Base-by-base conservation (phyloP, 805 yeast species). In the Zygosaccharomyces rouxii region DNA sequence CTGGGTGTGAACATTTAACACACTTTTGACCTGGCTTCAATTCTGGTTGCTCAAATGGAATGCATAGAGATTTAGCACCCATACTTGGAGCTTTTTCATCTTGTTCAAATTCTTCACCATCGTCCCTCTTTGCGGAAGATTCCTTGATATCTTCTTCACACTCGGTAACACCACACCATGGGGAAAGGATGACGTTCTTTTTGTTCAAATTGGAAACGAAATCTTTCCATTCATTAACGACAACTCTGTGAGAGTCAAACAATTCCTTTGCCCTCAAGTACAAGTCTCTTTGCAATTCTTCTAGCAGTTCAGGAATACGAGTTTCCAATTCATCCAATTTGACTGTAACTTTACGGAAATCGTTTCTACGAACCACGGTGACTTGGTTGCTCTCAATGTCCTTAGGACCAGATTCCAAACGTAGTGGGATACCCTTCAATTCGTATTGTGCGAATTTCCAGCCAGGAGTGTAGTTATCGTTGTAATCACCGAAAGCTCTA, bases 21-120 rank as follows among this genome's bases (percentile, higher is more conserved):
- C 99, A 95, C 70, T 83, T 84, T 56, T 89, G 87, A 59, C 84
- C 92, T 56, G 69, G 73, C 68, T 80, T 80, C 70, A 92, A 78
- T 62, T 73, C 80, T 51, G 96, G 97, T 75, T 92, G 98, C 35
- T 87, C 86, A 65, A 83, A 83, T 56, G 99, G 99, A 69, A 90
- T 90, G 80, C 99, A 94, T 71, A 94, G 78, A 18, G 96, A 86
- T 77, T 94, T 94, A 57, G 99, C 99, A 66, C 99, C 99, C 99
- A 94, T 94, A 45, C 95, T 83, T 67, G 99, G 99, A 21, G 99
- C 89, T 70, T 87, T 86, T 65, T 94, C 98, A 67, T 94, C 99
- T 42, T 76, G 84, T 68, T 86, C 96, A 58, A 81, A 88, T 57
- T 86, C 95, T 54, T 85, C 92, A 57, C 89, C 86, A 59, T 81